Conservation (phyloP, 768 basidiomycete genomes). For the Coprinopsis sp. region DNA sequence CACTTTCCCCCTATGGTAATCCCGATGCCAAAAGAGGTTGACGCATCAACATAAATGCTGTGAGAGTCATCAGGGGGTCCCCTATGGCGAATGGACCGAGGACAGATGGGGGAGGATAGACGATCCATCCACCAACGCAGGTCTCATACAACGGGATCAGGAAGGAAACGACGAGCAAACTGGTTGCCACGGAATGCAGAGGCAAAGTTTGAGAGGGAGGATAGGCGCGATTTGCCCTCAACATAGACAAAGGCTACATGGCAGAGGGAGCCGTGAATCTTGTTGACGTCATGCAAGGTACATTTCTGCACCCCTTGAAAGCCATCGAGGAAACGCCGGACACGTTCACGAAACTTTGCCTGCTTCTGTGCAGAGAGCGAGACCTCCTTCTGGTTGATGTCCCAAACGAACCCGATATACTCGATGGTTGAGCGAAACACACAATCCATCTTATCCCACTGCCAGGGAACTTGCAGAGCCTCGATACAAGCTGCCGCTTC, state of each 20-base stretch:
- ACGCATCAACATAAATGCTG: conserved; percentile 28
- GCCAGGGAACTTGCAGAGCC: conserved; percentile 18
- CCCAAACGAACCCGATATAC: conserved; percentile 30
- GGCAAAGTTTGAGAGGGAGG: conserved; percentile 20
- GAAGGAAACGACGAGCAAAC: neutral
- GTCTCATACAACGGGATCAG: neutral
- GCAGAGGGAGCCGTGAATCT: conserved; percentile 26
- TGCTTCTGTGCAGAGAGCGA: conserved; percentile 25
- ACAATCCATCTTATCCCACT: conserved; percentile 16
- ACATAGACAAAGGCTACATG: conserved; percentile 27
- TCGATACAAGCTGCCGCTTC: neutral
- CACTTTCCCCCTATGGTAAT: conserved; percentile 23
- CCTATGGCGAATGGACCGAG: neutral
- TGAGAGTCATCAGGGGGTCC: conserved; percentile 16
- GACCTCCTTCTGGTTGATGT: conserved; percentile 18
- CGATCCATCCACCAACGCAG: conserved; percentile 10
- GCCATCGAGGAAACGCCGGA: conserved; percentile 10
- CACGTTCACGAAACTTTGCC: conserved; percentile 19
- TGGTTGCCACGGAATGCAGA: conserved; percentile 8
- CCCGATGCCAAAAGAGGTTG: conserved; percentile 37
- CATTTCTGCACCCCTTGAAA: neutral
- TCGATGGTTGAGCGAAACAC: conserved; percentile 15
- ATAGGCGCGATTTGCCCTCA: conserved; percentile 14
- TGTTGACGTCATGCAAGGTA: conserved; percentile 11
- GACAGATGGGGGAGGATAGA: neutral